A percentile compares a stretch with the other conserved stretches of the same genome.
phyloP scores from a whole-genome alignment of 1,284 basidiomycete species.

The Thelephora terrestris region DNA sequence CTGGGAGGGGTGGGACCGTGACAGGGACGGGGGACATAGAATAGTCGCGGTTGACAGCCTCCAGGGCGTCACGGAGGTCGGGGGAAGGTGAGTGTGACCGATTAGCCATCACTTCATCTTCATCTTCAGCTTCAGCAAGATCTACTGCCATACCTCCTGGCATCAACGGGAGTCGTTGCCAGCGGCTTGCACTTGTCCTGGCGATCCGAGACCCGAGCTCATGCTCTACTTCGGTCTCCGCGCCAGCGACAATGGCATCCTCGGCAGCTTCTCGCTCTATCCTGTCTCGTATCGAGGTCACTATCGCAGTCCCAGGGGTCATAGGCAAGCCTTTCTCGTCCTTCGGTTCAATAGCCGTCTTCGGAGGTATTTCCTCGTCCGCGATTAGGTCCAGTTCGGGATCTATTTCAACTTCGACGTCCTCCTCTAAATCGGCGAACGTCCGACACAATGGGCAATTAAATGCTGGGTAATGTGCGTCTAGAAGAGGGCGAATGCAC shows the following conservation, averaged over 20 bases:
- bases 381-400: constrained; percentile 29
- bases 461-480: constrained; percentile 86
- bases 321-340: too few species aligned
- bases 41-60: constrained; percentile 8
- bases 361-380: constrained; percentile 18
- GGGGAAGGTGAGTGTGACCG: not conserved
- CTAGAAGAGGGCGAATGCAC: constrained; percentile 88
- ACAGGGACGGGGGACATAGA: constrained; percentile 16
- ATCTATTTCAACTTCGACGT: constrained; percentile 90
- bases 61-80: constrained; percentile 1
- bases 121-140: constrained; percentile 16
- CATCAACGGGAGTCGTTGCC: not conserved
- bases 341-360: constrained; percentile 3
- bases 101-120: constrained; percentile 13
- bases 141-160: constrained; percentile 12
- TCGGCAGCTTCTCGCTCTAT: constrained; percentile 13
- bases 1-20: constrained; percentile 1
- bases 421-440: constrained; percentile 91
- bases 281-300: constrained; percentile 13
- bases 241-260: constrained; percentile 27
- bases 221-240: constrained; percentile 49
- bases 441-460: constrained; percentile 91
- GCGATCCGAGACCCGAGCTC: constrained; percentile 23
- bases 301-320: constrained; percentile 9
- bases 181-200: not conserved